Evolutionary conservation across 2,329 filamentous ascomycete species (phyloP).

Genomic region (Clathrospora elynae): DNA sequence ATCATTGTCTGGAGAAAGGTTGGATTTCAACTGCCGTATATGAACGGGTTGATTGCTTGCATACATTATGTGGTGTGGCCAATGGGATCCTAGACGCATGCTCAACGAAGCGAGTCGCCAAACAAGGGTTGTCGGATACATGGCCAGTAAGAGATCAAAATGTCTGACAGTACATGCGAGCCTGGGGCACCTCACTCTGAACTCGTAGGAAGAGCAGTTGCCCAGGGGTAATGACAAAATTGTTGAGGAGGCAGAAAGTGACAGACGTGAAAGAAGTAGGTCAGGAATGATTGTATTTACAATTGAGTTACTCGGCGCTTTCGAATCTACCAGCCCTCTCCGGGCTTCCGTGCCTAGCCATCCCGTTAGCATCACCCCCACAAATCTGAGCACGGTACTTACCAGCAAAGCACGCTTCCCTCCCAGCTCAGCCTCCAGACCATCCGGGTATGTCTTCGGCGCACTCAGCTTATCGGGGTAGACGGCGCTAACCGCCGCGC

Average conservation of each 20-base stretch:
- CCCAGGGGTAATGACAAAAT: no score
- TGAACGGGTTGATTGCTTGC: slow-evolving; percentile 2
- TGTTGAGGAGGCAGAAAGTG: no score
- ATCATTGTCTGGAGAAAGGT: slow-evolving; percentile 2
- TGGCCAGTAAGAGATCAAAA: no score
- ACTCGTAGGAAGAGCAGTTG: no score
- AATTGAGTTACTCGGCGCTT: background rate
- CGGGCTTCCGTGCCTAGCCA: slow-evolving; percentile 30
- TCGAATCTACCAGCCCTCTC: slow-evolving; percentile 23
- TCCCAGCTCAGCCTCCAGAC: slow-evolving; percentile 56
- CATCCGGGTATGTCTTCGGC: slow-evolving; percentile 54
- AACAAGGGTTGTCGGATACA: no score
- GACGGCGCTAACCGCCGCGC: slow-evolving; percentile 45
- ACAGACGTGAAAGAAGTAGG: slow-evolving; percentile 1
- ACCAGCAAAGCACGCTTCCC: slow-evolving; percentile 51
- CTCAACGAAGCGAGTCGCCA: background rate
- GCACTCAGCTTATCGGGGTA: slow-evolving; percentile 56
- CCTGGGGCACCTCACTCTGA: no score
- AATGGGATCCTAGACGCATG: slow-evolving; percentile 1
- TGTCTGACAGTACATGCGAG: no score
- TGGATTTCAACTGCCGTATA: slow-evolving; percentile 5
- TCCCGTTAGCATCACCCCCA: slow-evolving; percentile 8
- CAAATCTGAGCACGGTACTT: slow-evolving; percentile 18
- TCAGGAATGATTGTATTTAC: slow-evolving; percentile 14
- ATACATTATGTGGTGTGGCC: slow-evolving; percentile 2